Evolutionary conservation across 768 basidiomycete species (phyloP), one percentile per base, ranked within the genome.

Genomic region (Termitomyces sp.): DNA sequence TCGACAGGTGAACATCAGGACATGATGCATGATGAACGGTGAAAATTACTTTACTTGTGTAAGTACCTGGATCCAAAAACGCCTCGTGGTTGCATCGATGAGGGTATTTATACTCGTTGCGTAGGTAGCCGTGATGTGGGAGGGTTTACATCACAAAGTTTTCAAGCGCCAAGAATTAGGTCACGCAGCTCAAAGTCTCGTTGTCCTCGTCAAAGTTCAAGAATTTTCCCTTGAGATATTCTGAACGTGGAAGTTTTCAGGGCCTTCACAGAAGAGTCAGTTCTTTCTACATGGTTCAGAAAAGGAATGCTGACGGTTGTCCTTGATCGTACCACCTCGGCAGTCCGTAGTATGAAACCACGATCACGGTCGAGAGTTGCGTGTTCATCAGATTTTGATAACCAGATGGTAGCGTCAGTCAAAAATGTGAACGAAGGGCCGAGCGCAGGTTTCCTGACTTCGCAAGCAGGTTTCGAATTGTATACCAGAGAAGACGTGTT

Each of bases 381-480:
- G 15, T 60, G 20, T 31, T 58, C 61, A 10, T 58, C 52, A 2
- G 57, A 60, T 31, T 60, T 68, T 10, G 78, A 73, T 10, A 90
- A 71, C 89, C 89, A 91, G n/a, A 92, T 59, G 0, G 86, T 88
- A 15, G 80, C 82, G 61, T 91, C 90, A 2, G 83, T 80, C 66
- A 89, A 68, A 66, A 81, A 88, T 7, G 84, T 73, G 56, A 91
- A 92, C 1, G 88, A 85, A 1, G 89, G 84, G 0, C 89, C 90
- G 13, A 92, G 73, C 0, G 88, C 86, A 5, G 89, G 88, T 62
- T 88, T 90, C 53, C 81, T 74, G 7, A 66, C 70, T 23, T 58
- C 47, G 11, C 52, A 25, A 52, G 76, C 6, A 51, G 56, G 20
- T 58, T 47, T 50, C 45, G 57, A 27, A 38, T 56, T 56, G 23